Evolutionary conservation across 495 filamentous ascomycete species (phyloP).

Genomic region (Daldinia grandis): DNA sequence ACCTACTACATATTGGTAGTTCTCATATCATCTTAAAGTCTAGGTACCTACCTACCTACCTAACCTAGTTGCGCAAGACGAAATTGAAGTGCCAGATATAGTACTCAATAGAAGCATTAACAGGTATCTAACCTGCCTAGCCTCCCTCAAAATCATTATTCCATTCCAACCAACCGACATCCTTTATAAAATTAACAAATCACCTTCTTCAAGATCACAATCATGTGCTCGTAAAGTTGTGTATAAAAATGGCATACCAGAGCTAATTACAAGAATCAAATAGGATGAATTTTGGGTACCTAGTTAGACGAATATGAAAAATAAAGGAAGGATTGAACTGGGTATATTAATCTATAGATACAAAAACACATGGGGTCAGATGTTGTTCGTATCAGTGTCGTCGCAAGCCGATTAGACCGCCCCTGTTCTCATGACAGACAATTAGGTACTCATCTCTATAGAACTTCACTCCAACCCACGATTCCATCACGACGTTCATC

Average conservation of each 20-base stretch:
- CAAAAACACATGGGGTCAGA: slow-evolving; percentile 17
- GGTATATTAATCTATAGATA: slow-evolving; percentile 38
- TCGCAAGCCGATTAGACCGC: not conserved
- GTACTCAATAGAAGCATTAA: too few species aligned
- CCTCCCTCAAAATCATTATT: not conserved
- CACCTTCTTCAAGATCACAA: not conserved
- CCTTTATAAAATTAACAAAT: not conserved
- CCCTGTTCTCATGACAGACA: not conserved
- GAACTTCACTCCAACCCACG: not conserved
- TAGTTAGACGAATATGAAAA: not conserved
- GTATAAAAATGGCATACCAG: not conserved
- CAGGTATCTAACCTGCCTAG: not conserved
- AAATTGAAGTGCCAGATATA: too few species aligned
- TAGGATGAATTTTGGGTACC: not conserved
- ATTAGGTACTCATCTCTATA: not conserved
- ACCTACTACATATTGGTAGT: too few species aligned
- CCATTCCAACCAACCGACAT: too few species aligned
- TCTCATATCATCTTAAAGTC: not conserved
- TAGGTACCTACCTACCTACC: too few species aligned
- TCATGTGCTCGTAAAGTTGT: not conserved
- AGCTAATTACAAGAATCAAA: not conserved
- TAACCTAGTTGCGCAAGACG: too few species aligned
- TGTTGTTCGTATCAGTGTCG: slow-evolving; percentile 15
- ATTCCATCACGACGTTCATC: slow-evolving; percentile 10
- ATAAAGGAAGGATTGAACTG: slow-evolving; percentile 24